Evolutionary conservation across 2,329 filamentous ascomycete species (phyloP).

Genomic region (Penicillium sclerotiorum): DNA sequence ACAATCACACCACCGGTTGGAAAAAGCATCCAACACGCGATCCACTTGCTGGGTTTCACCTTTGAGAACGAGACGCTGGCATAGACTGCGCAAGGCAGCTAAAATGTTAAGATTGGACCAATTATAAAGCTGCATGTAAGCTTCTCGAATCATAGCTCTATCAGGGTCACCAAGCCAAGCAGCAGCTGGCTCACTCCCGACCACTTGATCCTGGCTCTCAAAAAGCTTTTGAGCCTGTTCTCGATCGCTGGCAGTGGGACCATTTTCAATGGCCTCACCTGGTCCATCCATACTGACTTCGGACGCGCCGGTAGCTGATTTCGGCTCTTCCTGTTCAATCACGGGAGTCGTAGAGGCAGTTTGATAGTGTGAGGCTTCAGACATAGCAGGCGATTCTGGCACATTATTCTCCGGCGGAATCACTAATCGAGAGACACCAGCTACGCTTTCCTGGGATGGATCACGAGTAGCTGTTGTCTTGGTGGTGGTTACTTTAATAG

Average conservation of each 20-base stretch:
- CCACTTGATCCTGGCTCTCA: constrained; percentile 76
- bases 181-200: constrained; percentile 77
- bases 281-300: constrained; percentile 21
- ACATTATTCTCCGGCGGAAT: constrained; percentile 26
- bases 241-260: constrained; percentile 65
- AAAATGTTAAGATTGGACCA: constrained; percentile 82
- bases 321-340: constrained; percentile 34
- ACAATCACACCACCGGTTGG: constrained; percentile 88
- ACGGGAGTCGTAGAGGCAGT: constrained; percentile 49
- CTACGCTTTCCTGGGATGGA: constrained; percentile 28
- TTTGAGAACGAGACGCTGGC: constrained; percentile 76
- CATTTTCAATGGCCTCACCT: constrained; percentile 23
- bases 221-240: constrained; percentile 81
- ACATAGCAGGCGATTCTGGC: constrained; percentile 37
- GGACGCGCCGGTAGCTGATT: constrained; percentile 13
- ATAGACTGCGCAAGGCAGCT: constrained; percentile 75
- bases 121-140: constrained; percentile 92
- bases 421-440: constrained; percentile 25
- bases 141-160: constrained; percentile 60
- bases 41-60: constrained; percentile 97
- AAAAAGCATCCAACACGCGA: constrained; percentile 86
- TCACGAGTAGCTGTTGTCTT: constrained; percentile 15
- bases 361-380: constrained; percentile 47
- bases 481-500: constrained; percentile 16
- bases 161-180: constrained; percentile 75